These are phyloP conservation scores for Hypomyces perniciosus DNA, from an alignment of 2,329 filamentous ascomycete genomes.

Conservation along the genomic window DNA sequence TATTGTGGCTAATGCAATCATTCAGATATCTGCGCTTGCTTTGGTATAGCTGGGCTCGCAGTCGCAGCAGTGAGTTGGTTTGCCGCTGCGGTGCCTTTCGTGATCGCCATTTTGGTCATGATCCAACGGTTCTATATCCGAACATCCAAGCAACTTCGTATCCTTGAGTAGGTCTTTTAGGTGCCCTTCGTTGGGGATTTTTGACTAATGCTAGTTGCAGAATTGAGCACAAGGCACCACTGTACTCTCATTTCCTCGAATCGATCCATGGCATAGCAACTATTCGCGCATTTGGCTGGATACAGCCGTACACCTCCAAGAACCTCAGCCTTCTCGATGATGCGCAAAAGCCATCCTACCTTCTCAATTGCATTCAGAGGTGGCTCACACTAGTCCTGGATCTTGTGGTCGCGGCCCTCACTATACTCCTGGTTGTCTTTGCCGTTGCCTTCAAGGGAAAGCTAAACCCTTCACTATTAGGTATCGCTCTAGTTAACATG, in stretches of 20 bases:
- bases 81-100: slow-evolving; percentile 39
- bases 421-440: slow-evolving; percentile 31
- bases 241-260: slow-evolving; percentile 30
- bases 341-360: slow-evolving; percentile 48
- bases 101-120: slow-evolving; percentile 35
- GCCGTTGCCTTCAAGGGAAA: slow-evolving; percentile 31
- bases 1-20: slow-evolving; percentile 1
- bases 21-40: slow-evolving; percentile 26
- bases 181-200: background rate
- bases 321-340: slow-evolving; percentile 34
- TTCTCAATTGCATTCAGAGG: slow-evolving; percentile 45
- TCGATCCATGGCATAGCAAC: slow-evolving; percentile 26
- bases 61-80: slow-evolving; percentile 39
- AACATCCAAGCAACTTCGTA: slow-evolving; percentile 48
- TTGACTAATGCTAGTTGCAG: slow-evolving; percentile 7
- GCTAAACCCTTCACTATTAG: slow-evolving; percentile 27
- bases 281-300: slow-evolving; percentile 35
- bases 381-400: slow-evolving; percentile 49
- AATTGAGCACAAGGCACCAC: slow-evolving; percentile 28
- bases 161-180: slow-evolving; percentile 36
- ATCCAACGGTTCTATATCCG: slow-evolving; percentile 49
- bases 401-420: slow-evolving; percentile 43
- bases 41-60: slow-evolving; percentile 40
- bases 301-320: slow-evolving; percentile 31
- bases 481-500: slow-evolving; percentile 33